Percentiles rank a stretch among this genome's conserved stretches.
These are phyloP conservation scores for Colletotrichum sp. DNA, from an alignment of 2,329 filamentous ascomycete species.

Conservation along the genomic window DNA sequence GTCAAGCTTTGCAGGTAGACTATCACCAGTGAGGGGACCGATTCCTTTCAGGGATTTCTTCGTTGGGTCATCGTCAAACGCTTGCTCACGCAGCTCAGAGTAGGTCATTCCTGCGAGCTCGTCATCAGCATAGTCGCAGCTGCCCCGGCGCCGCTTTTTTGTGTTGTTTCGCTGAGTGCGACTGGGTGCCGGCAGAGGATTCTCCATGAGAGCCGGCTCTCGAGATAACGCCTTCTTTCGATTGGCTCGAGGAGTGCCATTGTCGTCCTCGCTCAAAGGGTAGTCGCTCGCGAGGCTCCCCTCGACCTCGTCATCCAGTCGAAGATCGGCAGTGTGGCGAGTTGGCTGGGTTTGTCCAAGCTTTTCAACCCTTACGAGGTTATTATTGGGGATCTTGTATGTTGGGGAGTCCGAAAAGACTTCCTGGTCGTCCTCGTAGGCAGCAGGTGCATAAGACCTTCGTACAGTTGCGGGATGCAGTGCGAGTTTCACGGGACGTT, in stretches of 20 bases:
- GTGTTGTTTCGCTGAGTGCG: slow-evolving; percentile 23
- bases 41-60: slow-evolving; percentile 42
- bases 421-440: slow-evolving; percentile 27
- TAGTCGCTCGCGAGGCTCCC: slow-evolving; percentile 17
- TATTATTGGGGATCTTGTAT: slow-evolving; percentile 22
- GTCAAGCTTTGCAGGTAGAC: slow-evolving; percentile 52
- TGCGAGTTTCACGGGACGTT: slow-evolving; percentile 38
- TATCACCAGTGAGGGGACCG: slow-evolving; percentile 40
- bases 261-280: slow-evolving; percentile 12
- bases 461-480: slow-evolving; percentile 40
- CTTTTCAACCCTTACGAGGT: neutral
- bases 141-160: slow-evolving; percentile 47
- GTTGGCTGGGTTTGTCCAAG: neutral
- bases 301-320: neutral
- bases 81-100: slow-evolving; percentile 52
- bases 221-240: slow-evolving; percentile 22
- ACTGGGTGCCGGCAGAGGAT: slow-evolving; percentile 21
- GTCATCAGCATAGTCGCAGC: slow-evolving; percentile 62
- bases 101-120: slow-evolving; percentile 60
- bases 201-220: slow-evolving; percentile 23
- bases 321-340: neutral
- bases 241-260: slow-evolving; percentile 22
- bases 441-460: slow-evolving; percentile 28
- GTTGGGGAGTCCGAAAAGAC: slow-evolving; percentile 28
- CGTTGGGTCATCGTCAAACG: slow-evolving; percentile 64